phyloP scores from a whole-genome alignment of 257 asterid genomes.

The Nicotiana undulata region DNA sequence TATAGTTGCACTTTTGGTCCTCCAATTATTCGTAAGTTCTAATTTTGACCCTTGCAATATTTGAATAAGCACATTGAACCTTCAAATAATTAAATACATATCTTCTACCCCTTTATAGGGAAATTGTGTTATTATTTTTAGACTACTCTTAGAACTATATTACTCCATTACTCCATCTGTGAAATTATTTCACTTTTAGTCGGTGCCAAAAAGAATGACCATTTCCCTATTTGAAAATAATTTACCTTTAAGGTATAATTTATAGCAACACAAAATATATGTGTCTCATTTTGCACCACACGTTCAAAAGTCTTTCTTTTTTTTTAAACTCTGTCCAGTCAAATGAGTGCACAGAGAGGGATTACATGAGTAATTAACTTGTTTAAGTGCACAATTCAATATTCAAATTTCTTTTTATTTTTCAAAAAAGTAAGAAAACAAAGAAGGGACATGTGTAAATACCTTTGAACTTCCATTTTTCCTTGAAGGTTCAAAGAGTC shows the following conservation, averaged over 20 bases:
- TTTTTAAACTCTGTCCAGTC: no score
- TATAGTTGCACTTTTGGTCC: neutral
- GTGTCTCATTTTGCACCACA: no score
- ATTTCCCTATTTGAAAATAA: no score
- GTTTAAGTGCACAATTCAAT: neutral
- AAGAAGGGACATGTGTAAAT: neutral
- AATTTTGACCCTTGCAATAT: neutral
- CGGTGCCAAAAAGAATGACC: no score
- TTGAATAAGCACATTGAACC: neutral
- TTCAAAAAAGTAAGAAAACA: accelerated
- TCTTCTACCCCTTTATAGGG: neutral
- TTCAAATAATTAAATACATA: neutral
- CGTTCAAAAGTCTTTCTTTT: no score
- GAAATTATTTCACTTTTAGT: no score
- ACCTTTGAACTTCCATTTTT: conserved; percentile 58
- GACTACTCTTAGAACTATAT: neutral
- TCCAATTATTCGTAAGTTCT: neutral
- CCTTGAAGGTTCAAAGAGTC: conserved; percentile 43
- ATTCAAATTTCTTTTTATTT: neutral
- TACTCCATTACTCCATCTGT: no score
- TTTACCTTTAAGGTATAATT: no score
- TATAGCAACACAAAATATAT: no score
- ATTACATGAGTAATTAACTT: no score
- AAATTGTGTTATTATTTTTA: neutral
- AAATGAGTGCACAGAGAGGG: no score